These are phyloP conservation scores for Backusella australiensis DNA, from an alignment of 192 early-diverging fungal genomes.

Conservation along the genomic window DNA sequence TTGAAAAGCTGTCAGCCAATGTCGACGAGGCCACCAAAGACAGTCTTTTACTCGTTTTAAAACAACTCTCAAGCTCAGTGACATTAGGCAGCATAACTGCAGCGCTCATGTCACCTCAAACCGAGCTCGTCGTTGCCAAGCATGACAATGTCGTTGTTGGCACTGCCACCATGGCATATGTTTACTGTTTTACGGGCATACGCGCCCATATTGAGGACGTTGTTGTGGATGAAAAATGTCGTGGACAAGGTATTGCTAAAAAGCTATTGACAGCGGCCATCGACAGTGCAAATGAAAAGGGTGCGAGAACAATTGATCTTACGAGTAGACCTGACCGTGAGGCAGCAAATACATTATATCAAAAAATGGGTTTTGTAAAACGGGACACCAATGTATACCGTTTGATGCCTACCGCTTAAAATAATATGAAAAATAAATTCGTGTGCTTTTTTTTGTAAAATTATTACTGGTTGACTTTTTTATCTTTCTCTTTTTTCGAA, in stretches of 20 bases:
- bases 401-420: slow-evolving; percentile 3
- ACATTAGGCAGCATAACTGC: neutral
- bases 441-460: neutral
- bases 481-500: neutral
- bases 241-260: slow-evolving; percentile 38
- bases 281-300: neutral
- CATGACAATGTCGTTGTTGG: slow-evolving; percentile 29
- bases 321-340: slow-evolving; percentile 47
- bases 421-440: neutral
- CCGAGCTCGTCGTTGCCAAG: neutral
- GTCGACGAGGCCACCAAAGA: neutral
- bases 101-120: slow-evolving; percentile 4
- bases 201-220: slow-evolving; percentile 54
- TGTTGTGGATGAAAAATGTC: slow-evolving; percentile 30
- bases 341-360: slow-evolving; percentile 43
- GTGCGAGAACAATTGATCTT: slow-evolving; percentile 37
- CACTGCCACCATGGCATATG: slow-evolving; percentile 33
- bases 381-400: slow-evolving; percentile 46
- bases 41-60: neutral
- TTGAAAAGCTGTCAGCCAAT: neutral
- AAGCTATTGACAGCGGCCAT: slow-evolving; percentile 33
- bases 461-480: neutral
- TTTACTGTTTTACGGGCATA: slow-evolving; percentile 36
- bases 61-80: slow-evolving; percentile 1
- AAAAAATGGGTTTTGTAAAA: slow-evolving; percentile 43